phyloP scores from a whole-genome alignment of 2,329 filamentous ascomycete species.

The Periconia macrospinosa region DNA sequence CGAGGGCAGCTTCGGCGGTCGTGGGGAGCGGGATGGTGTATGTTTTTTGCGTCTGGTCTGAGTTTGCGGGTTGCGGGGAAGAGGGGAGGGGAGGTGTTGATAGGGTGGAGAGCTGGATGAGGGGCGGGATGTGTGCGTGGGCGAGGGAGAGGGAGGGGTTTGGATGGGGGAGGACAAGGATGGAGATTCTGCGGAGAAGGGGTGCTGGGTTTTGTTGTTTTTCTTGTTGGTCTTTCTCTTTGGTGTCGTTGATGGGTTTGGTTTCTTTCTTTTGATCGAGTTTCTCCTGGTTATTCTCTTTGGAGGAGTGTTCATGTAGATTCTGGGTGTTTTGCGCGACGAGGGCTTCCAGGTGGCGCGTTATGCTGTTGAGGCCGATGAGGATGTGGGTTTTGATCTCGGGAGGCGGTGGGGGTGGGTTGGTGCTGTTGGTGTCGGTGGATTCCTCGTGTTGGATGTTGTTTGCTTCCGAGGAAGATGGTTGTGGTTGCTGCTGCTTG shows the following conservation, averaged over 20 bases:
- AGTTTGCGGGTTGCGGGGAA: constrained; percentile 22
- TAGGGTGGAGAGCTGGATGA: constrained; percentile 28
- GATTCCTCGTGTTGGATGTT: background rate
- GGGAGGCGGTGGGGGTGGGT: constrained; percentile 47
- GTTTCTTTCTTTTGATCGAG: too few relatives aligned
- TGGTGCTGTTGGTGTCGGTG: background rate
- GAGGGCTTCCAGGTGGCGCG: constrained; percentile 57
- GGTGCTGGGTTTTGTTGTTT: background rate
- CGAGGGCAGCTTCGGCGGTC: constrained; percentile 60
- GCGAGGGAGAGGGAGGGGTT: constrained; percentile 33
- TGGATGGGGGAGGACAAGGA: constrained; percentile 39
- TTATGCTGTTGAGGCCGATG: constrained; percentile 67
- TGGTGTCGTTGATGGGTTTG: background rate
- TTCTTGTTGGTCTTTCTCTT: too few relatives aligned
- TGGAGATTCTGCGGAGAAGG: constrained; percentile 12
- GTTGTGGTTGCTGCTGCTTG: constrained; percentile 25
- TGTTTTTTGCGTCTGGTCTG: background rate
- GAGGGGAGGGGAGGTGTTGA: constrained; percentile 8
- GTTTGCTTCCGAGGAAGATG: too few relatives aligned
- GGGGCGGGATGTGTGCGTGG: constrained; percentile 38
- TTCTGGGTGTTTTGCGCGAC: constrained; percentile 29
- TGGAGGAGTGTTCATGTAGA: constrained; percentile 1
- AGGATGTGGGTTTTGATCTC: constrained; percentile 59
- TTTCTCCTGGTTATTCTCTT: background rate
- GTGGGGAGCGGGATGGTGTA: constrained; percentile 66